phyloP scores from a whole-genome alignment of 2,329 filamentous ascomycete genomes.

The Calonectria honghensis region DNA sequence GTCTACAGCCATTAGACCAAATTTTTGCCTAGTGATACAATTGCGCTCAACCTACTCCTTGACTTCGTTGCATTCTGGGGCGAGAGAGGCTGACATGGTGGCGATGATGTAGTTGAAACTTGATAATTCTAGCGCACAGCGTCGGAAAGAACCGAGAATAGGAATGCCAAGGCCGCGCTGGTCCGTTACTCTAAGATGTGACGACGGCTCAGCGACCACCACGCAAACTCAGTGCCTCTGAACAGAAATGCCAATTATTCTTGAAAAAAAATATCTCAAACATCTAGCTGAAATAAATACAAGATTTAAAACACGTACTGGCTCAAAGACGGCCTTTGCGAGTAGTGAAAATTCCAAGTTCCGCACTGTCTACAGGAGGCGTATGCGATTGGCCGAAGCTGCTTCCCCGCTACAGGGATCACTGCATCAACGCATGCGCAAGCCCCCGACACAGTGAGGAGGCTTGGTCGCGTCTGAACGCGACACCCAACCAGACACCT shows the following conservation, averaged over 20 bases:
- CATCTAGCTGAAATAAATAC: neutral
- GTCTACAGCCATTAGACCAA: conserved; percentile 69
- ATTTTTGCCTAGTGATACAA: neutral
- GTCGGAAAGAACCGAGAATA: conserved; percentile 27
- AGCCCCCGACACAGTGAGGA: conserved; percentile 31
- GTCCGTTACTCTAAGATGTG: conserved; percentile 44
- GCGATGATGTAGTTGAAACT: conserved; percentile 49
- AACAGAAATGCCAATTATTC: neutral
- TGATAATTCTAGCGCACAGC: conserved; percentile 44
- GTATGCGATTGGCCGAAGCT: conserved; percentile 49
- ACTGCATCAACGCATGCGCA: conserved; percentile 39
- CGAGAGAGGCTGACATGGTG: conserved; percentile 93
- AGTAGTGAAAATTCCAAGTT: neutral
- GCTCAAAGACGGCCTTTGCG: neutral
- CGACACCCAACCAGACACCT: conserved; percentile 37
- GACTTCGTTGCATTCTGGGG: conserved; percentile 94
- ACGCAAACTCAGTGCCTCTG: neutral
- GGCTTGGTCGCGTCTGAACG: conserved; percentile 39
- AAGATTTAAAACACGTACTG: neutral
- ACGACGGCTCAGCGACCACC: conserved; percentile 16
- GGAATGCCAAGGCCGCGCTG: conserved; percentile 40
- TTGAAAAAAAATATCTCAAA: neutral
- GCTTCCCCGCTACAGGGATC: conserved; percentile 43
- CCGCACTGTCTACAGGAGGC: conserved; percentile 22
- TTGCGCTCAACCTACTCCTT: conserved; percentile 82